phyloP scores from a whole-genome alignment of 495 filamentous ascomycete species.

The Aspergillus homomorphus region DNA sequence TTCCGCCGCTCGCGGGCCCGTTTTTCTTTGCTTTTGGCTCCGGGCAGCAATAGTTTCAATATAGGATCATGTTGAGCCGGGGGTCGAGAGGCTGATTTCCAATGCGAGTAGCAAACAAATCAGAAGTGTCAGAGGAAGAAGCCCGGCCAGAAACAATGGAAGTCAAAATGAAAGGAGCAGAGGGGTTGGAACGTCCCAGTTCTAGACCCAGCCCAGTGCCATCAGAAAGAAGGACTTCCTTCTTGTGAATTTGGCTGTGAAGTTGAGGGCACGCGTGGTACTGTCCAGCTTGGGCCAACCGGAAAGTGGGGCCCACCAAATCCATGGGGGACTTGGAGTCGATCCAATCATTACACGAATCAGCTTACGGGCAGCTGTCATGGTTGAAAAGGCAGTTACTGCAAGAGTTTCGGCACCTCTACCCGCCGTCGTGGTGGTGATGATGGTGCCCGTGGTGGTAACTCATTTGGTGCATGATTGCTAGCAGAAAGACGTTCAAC shows the following conservation, averaged over 20 bases:
- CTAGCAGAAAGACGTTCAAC: too few species aligned
- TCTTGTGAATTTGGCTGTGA: background rate
- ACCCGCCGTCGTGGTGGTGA: conserved; percentile 5
- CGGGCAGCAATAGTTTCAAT: too few species aligned
- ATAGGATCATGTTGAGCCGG: too few species aligned
- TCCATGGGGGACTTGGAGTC: conserved; percentile 2
- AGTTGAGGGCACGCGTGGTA: background rate
- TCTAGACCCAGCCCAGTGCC: background rate
- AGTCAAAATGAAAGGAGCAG: background rate
- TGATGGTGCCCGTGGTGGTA: too few species aligned
- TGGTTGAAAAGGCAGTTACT: conserved; percentile 15
- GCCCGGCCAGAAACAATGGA: background rate
- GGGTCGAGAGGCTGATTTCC: too few species aligned
- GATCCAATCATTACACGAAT: conserved; percentile 16
- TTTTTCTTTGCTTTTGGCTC: too few species aligned
- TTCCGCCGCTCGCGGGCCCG: too few species aligned
- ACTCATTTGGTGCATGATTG: too few species aligned
- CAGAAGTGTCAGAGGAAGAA: background rate
- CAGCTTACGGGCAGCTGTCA: conserved; percentile 7
- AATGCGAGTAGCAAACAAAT: too few species aligned
- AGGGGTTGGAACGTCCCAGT: background rate
- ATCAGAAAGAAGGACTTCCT: background rate
- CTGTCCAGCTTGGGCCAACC: conserved; percentile 21
- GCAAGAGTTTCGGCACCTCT: conserved; percentile 17
- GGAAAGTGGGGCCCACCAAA: conserved; percentile 23